A percentile compares a stretch with the other conserved stretches of the same genome.
Conservation (phyloP, 805 yeast species). For the Spathaspora passalidarum region DNA sequence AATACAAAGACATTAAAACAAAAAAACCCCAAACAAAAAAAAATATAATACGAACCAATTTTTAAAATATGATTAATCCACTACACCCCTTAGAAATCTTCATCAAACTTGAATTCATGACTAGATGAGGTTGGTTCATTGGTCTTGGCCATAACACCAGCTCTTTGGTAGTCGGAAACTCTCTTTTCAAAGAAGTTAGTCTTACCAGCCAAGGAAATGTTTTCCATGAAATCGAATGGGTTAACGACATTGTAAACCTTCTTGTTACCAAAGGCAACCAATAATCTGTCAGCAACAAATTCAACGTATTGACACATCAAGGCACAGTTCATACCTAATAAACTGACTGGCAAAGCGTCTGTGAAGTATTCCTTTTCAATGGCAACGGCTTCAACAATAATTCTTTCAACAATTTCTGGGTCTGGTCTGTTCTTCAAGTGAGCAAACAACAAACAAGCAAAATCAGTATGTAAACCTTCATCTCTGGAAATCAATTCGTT, state of each 20-base stretch:
- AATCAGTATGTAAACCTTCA: conserved; percentile 98
- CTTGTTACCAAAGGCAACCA: conserved; percentile 86
- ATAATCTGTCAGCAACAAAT: conserved; percentile 93
- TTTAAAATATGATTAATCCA: not conserved
- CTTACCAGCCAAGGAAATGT: conserved; percentile 96
- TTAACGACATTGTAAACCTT: conserved; percentile 83
- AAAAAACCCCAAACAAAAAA: not conserved
- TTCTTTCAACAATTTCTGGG: conserved; percentile 71
- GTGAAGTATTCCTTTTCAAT: conserved; percentile 94
- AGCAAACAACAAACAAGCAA: conserved; percentile 91
- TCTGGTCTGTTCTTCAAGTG: conserved; percentile 90
- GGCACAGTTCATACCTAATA: conserved; percentile 91
- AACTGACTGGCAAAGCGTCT: conserved; percentile 90
- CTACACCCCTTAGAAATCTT: conserved; percentile 66
- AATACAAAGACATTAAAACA: conserved; percentile 1
- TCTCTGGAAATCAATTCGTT: conserved; percentile 97
- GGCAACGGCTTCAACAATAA: conserved; percentile 90
- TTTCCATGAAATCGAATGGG: conserved; percentile 99
- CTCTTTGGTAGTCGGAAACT: conserved; percentile 97
- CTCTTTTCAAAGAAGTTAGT: conserved; percentile 99
- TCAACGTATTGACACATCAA: conserved; percentile 98
- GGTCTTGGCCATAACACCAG: conserved; percentile 92
- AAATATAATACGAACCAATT: not conserved
- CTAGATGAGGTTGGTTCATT: conserved; percentile 46
- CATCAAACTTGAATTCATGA: conserved; percentile 79